These are phyloP conservation scores for Schizosaccharomyces versatilis DNA, from an alignment of 1,139 yeast species.

Conservation along the genomic window DNA sequence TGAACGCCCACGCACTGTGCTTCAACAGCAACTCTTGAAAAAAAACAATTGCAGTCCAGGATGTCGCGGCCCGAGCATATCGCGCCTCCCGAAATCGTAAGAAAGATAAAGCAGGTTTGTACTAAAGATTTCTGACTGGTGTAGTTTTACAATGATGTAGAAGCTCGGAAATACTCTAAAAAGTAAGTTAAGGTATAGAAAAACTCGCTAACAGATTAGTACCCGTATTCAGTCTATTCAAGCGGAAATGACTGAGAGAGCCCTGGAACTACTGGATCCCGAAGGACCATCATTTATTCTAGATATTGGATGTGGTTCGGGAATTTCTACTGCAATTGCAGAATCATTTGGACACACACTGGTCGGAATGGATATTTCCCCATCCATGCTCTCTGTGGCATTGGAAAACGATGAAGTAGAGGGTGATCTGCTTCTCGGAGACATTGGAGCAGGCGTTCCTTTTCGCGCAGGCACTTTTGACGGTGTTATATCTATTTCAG, in stretches of 20 bases:
- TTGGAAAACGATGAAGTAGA: slow-evolving; percentile 63
- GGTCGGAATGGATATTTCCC: slow-evolving; percentile 93
- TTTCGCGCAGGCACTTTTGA: slow-evolving; percentile 92
- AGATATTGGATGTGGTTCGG: slow-evolving; percentile 95
- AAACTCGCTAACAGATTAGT: neutral
- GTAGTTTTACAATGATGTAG: slow-evolving; percentile 62
- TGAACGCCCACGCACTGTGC: too few species aligned
- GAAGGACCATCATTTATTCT: slow-evolving; percentile 31
- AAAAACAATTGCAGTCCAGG: neutral
- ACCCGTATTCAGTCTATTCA: slow-evolving; percentile 93
- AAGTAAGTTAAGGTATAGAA: slow-evolving; percentile 23
- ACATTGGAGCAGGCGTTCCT: slow-evolving; percentile 86
- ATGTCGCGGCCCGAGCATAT: slow-evolving; percentile 96
- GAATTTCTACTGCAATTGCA: slow-evolving; percentile 79
- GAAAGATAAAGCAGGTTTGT: neutral
- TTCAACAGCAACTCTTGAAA: too few species aligned
- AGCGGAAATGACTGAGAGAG: slow-evolving; percentile 89
- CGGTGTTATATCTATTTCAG: slow-evolving; percentile 88
- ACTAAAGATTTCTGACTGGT: neutral
- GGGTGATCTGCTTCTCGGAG: slow-evolving; percentile 78
- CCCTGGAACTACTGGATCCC: slow-evolving; percentile 63
- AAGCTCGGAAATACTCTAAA: slow-evolving; percentile 70
- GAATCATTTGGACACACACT: slow-evolving; percentile 86
- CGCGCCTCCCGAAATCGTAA: slow-evolving; percentile 75
- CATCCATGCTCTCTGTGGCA: slow-evolving; percentile 85